phyloP scores from a whole-genome alignment of 139 green algal genomes.

The Pleodorina starrii region DNA sequence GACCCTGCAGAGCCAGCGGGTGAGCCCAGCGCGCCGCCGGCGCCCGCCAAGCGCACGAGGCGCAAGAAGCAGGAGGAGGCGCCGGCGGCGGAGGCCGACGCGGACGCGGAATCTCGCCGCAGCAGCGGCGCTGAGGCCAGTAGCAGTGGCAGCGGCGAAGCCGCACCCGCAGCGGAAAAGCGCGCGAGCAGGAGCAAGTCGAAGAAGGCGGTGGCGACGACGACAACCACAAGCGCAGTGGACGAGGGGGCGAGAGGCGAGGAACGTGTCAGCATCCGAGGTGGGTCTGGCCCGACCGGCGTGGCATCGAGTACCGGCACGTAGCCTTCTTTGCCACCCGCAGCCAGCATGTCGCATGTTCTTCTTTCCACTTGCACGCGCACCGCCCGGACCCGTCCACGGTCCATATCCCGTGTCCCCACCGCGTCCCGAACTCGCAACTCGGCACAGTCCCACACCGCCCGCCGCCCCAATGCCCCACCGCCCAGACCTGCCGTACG shows the following conservation, averaged over 20 bases:
- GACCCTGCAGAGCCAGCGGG: not conserved
- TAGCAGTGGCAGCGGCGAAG: not conserved
- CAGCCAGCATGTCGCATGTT: too few species aligned
- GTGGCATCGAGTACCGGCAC: too few species aligned
- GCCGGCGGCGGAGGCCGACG: not conserved
- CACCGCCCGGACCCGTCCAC: too few species aligned
- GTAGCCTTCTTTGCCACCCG: too few species aligned
- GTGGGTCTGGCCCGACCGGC: not conserved
- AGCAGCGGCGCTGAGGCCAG: not conserved
- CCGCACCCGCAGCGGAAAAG: not conserved
- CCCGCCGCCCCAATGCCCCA: too few species aligned
- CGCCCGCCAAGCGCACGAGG: not conserved
- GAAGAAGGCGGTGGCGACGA: not conserved
- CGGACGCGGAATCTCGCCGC: not conserved
- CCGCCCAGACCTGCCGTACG: slow-evolving; percentile 34
- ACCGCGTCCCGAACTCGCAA: too few species aligned
- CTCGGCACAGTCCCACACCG: too few species aligned
- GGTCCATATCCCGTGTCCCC: too few species aligned
- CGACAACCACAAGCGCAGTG: not conserved
- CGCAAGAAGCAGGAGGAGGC: slow-evolving; percentile 13
- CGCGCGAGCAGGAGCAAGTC: not conserved
- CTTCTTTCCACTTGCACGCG: too few species aligned
- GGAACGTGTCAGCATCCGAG: not conserved
- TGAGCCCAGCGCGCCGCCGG: not conserved
- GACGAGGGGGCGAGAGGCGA: not conserved